Evolutionary conservation across 1,284 basidiomycete genomes (phyloP).

Genomic region (Trichosporon ovoides): DNA sequence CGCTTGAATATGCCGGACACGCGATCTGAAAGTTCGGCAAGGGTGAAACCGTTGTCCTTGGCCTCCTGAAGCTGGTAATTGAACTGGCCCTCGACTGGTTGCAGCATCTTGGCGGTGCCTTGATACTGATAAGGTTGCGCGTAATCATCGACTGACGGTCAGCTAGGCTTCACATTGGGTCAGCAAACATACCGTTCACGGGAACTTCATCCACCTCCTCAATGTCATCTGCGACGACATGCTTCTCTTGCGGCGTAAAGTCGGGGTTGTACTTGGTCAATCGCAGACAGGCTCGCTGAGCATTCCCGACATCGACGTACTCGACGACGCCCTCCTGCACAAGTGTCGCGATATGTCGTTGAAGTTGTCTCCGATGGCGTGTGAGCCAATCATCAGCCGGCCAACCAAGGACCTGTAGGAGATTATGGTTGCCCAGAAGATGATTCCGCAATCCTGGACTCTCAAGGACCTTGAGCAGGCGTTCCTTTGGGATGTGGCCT

Average conservation of each 20-base stretch:
- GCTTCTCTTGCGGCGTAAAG: conserved; percentile 7
- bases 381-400: conserved; percentile 13
- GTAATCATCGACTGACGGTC: conserved; percentile 16
- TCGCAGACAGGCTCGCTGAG: conserved; percentile 30
- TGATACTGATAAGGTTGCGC: conserved; percentile 13
- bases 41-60: conserved; percentile 23
- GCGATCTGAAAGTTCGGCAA: conserved; percentile 21
- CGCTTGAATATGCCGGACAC: conserved; percentile 29
- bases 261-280: conserved; percentile 42
- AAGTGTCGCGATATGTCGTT: conserved; percentile 27
- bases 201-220: conserved; percentile 4
- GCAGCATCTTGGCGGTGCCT: conserved; percentile 13
- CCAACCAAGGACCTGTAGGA: conserved; percentile 24
- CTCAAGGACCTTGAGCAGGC: conserved; percentile 37
- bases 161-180: not conserved
- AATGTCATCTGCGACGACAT: not conserved
- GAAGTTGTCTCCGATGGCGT: conserved; percentile 31
- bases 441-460: conserved; percentile 41
- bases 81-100: conserved; percentile 30
- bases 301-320: conserved; percentile 31
- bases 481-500: conserved; percentile 35
- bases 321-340: conserved; percentile 33
- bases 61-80: conserved; percentile 22
- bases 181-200: not conserved
- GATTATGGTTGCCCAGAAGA: conserved; percentile 30